These are phyloP conservation scores for Solanum phureja DNA, from an alignment of 257 asterid genomes.

Conservation along the genomic window DNA sequence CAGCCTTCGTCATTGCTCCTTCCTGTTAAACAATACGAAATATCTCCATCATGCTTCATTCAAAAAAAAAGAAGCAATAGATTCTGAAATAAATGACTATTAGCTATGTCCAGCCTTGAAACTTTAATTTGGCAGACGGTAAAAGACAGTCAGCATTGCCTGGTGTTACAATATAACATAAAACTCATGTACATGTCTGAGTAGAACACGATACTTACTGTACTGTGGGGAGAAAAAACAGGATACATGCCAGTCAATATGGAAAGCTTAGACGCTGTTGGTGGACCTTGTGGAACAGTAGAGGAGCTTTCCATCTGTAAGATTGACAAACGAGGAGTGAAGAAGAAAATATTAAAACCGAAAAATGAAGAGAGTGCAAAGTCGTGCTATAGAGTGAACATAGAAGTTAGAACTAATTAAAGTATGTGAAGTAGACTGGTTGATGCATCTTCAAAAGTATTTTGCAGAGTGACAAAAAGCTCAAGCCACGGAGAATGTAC, in stretches of 20 bases:
- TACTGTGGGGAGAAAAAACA: slow-evolving; percentile 38
- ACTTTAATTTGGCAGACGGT: background rate
- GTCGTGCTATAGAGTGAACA: background rate
- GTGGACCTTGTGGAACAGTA: slow-evolving; percentile 31
- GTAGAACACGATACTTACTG: slow-evolving; percentile 21
- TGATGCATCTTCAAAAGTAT: background rate
- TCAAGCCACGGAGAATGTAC: background rate
- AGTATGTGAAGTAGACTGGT: background rate
- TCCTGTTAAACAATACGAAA: slow-evolving; percentile 32
- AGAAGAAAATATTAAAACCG: background rate
- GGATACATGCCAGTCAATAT: slow-evolving; percentile 36
- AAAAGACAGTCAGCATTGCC: background rate
- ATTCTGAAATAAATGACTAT: background rate
- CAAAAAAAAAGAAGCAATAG: background rate
- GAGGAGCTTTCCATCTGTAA: slow-evolving; percentile 35
- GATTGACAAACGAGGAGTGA: background rate
- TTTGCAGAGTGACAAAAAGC: background rate
- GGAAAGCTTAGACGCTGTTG: slow-evolving; percentile 32
- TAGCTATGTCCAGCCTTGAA: background rate
- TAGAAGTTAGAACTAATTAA: too few species aligned
- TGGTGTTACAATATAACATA: background rate
- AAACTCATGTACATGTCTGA: background rate
- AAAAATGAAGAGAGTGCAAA: background rate
- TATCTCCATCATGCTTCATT: background rate
- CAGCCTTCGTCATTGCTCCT: slow-evolving; percentile 27